These are phyloP conservation scores for Aspergillus vadensis DNA, from an alignment of 2,329 filamentous ascomycete genomes.

Conservation along the genomic window DNA sequence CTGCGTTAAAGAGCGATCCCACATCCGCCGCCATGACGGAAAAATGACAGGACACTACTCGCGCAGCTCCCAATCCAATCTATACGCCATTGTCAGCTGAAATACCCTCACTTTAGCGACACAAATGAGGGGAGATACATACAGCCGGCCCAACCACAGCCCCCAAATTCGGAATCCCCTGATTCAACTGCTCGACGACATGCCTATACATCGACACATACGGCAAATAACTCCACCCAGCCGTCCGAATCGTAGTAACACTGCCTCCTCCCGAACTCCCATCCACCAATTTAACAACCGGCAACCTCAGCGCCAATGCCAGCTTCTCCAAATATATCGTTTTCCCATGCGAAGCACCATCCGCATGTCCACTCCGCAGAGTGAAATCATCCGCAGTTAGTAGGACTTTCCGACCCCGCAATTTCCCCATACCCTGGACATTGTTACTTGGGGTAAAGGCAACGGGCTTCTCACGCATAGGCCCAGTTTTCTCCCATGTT, in stretches of 20 bases:
- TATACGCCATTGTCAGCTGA: constrained; percentile 12
- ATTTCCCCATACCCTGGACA: constrained; percentile 59
- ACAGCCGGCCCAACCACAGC: constrained; percentile 63
- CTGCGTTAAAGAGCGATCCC: constrained; percentile 64
- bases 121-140: constrained; percentile 11
- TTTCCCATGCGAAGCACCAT: constrained; percentile 60
- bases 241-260: constrained; percentile 59
- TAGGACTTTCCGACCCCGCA: constrained; percentile 57
- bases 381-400: constrained; percentile 67
- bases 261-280: constrained; percentile 64
- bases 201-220: constrained; percentile 57
- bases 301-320: constrained; percentile 58
- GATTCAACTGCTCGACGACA: constrained; percentile 60
- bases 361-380: constrained; percentile 64
- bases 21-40: constrained; percentile 67
- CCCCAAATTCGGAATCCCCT: constrained; percentile 65
- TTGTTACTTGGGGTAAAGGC: constrained; percentile 64
- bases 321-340: constrained; percentile 66
- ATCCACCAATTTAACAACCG: constrained; percentile 66
- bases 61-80: constrained; percentile 64
- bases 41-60: constrained; percentile 65
- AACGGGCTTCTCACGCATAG: constrained; percentile 44
- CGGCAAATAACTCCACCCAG: constrained; percentile 63
- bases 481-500: constrained; percentile 54
- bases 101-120: background rate